Percentiles rank a stretch among this genome's conserved stretches.
Conservation (phyloP, 176 grass and related monocot species). For the Saccharum officinarum region DNA sequence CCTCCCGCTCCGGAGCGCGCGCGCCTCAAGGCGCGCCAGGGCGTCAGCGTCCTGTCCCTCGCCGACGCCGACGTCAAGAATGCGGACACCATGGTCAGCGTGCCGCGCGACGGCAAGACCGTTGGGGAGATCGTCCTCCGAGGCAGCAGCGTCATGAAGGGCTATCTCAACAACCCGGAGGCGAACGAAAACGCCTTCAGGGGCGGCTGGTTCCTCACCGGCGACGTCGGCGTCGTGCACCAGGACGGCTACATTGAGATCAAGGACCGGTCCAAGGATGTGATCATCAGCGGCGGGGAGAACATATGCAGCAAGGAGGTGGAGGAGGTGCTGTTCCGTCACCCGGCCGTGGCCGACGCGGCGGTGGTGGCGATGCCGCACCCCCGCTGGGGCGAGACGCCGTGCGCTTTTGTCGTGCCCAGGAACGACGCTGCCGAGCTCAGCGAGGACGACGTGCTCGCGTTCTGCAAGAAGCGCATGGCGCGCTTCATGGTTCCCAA, state of each 20-base stretch:
- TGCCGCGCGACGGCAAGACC: slow-evolving; percentile 56
- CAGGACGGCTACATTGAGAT: slow-evolving; percentile 82
- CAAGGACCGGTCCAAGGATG: slow-evolving; percentile 81
- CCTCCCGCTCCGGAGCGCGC: slow-evolving; percentile 45
- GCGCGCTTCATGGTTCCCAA: slow-evolving; percentile 65
- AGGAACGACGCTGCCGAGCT: slow-evolving; percentile 20
- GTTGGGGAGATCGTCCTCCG: slow-evolving; percentile 71
- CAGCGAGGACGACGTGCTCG: slow-evolving; percentile 45
- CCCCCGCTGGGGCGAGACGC: slow-evolving; percentile 58
- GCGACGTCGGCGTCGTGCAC: slow-evolving; percentile 77
- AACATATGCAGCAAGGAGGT: slow-evolving; percentile 80
- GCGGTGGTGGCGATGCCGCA: slow-evolving; percentile 72
- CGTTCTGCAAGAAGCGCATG: slow-evolving; percentile 53
- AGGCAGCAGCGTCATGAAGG: slow-evolving; percentile 74
- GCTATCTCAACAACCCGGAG: slow-evolving; percentile 61
- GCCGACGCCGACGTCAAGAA: slow-evolving; percentile 62
- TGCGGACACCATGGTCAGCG: slow-evolving; percentile 36
- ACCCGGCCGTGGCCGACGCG: slow-evolving; percentile 54
- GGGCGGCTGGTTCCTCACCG: slow-evolving; percentile 67
- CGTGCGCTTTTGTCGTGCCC: slow-evolving; percentile 61
- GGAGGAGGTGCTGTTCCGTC: slow-evolving; percentile 55
- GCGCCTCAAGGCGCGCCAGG: slow-evolving; percentile 66
- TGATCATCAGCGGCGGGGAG: slow-evolving; percentile 73
- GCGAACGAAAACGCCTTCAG: slow-evolving; percentile 46
- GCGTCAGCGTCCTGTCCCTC: slow-evolving; percentile 59